Evolutionary conservation across 805 yeast species (phyloP), one percentile per base, ranked within the genome.

Genomic region (Metschnikowia gruessii): DNA sequence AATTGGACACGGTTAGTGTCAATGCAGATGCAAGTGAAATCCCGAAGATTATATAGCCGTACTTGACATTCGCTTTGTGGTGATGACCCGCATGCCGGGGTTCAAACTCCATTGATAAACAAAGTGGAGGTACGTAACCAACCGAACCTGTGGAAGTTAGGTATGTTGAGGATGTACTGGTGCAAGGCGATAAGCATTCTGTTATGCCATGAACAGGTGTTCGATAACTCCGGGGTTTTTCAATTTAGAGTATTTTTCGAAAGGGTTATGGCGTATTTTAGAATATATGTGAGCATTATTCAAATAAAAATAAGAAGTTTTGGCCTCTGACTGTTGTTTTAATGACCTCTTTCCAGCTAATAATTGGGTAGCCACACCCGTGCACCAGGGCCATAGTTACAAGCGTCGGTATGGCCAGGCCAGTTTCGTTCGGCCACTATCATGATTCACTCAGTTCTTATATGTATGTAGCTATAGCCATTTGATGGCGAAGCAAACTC

Each of bases 381-480:
- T 41, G 15, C 43, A 41, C 43, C 40, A 29, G 5, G 15, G 5
- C 10, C 4, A 17, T 7, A 34, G 37, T 19, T 17, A 17, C 24
- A 34, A 34, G 37, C 24, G 37, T 34, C 15, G 37, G 16, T 34
- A 10, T 12, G 8, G 12, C 8, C 21, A 8, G 15, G 15, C 18
- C 19, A 15, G 4, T 15, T 10, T 32, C 12, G 6, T 17, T 4
- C 37, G 7, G 7, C 10, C 37, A n/a, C 9, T 9, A n/a, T 13
- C 37, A 88, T 89, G 96, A 89, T 89, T 48, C 94, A 89, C 63
- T 86, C 95, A 4, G 94, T 87, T 18, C 69, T 88, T 41, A 87
- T 87, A 63, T 85, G 89, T 83, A 74, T 42, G 87, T 79, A 41
- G 2, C 17, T 21, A 21, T 7, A 21, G 4, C 24, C 7, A 21